Conservation (phyloP, 805 yeast genomes). For the Ogataea angusta region DNA sequence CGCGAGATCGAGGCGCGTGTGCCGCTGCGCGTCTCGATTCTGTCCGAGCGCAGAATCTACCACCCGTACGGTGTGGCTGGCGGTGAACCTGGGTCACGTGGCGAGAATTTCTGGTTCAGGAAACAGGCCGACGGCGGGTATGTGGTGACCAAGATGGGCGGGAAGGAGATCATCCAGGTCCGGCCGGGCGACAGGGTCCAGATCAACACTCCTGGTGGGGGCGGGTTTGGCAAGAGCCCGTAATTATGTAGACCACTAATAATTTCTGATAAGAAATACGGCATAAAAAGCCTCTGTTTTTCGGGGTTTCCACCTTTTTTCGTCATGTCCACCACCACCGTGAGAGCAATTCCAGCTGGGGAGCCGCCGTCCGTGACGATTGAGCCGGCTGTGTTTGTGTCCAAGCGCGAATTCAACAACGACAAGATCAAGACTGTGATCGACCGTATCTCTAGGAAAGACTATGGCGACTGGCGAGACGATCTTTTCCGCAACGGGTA, state of each 20-base stretch:
- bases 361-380: background rate
- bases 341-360: background rate
- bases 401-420: background rate
- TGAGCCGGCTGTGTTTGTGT: background rate
- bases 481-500: constrained; percentile 30
- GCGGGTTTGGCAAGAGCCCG: constrained; percentile 29
- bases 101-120: constrained; percentile 31
- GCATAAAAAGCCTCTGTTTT: background rate
- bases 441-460: background rate
- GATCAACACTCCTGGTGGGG: constrained; percentile 37
- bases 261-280: background rate
- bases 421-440: background rate
- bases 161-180: constrained; percentile 28
- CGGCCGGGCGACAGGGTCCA: constrained; percentile 30
- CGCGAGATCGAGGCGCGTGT: constrained; percentile 41
- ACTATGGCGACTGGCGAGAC: constrained; percentile 20
- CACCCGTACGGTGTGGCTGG: constrained; percentile 47
- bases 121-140: constrained; percentile 16
- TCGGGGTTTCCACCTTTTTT: background rate
- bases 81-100: constrained; percentile 41
- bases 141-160: constrained; percentile 28
- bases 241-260: background rate
- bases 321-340: background rate
- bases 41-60: constrained; percentile 42
- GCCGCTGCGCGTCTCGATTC: constrained; percentile 36